Base-by-base conservation (phyloP, 768 basidiomycete genomes). In the Auricularia cornea region DNA sequence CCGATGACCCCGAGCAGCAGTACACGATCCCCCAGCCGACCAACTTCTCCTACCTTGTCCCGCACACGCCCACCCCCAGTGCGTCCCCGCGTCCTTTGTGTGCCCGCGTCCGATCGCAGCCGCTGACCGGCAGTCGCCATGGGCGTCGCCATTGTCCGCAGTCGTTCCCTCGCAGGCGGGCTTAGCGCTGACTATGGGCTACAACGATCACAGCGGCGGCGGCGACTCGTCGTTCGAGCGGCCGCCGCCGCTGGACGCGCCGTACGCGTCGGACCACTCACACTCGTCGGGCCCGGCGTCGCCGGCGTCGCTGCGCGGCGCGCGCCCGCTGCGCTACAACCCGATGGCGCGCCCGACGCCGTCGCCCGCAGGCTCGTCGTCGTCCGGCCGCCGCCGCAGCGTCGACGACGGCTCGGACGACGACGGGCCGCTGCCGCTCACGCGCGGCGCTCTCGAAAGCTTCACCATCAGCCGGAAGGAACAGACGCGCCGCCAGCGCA, bases 401-500 rank as follows among this genome's bases (percentile, higher is more conserved):
- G 81, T 85, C 72, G 76, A 83, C 66, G 83, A 83, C 62, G 83
- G 91, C 73, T 88, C 86, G 23, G 87, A 88, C 83, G 84, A 84
- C 72, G 74, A 75, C 64, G 35, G 10, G 35, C 35, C 87, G 89
- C 75, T 85, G 87, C 70, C 79, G 61, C 66, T 28, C 48, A 57
- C 31, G 38, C 29, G 40, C 41, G 31, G 35, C 31, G 51, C 31
- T 23, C 51, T 54, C 35, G 64, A 63, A 18, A 48, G 44, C 44
- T 20, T 48, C 20, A 48, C 44, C 1, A 48, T 48, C 73, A 84
- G 86, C 11, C 79, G 90, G 70, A 93, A 92, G 72, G 90, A 93
- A 76, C 89, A 89, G 26, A 93, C 91, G 10, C 79, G 91, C 33
- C 80, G 85, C 70, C 90, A 92, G 74, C 81, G 91, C 61, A 92